A percentile compares a stretch with the other conserved stretches of the same genome.
These are phyloP conservation scores for Pyrenophora graminea DNA, from an alignment of 2,329 filamentous ascomycete genomes.

Conservation along the genomic window DNA sequence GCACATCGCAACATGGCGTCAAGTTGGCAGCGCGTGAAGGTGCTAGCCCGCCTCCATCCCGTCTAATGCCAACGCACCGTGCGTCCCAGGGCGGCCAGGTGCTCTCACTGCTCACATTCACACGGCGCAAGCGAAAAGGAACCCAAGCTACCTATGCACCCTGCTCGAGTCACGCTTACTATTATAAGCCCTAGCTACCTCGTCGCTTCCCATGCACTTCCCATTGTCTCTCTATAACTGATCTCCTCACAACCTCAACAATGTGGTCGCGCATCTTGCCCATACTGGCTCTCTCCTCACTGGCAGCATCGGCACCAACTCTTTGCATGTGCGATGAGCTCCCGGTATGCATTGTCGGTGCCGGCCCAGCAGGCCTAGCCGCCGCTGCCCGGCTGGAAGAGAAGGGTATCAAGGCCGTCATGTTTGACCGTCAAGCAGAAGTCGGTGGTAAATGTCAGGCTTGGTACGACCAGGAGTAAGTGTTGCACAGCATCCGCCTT, in stretches of 20 bases:
- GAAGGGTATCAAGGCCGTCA: constrained; percentile 43
- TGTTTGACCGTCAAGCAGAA: constrained; percentile 44
- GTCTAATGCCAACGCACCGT: constrained; percentile 42
- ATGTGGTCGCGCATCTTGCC: constrained; percentile 31
- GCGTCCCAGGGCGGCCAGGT: constrained; percentile 27
- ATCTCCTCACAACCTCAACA: constrained; percentile 15
- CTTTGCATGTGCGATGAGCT: constrained; percentile 26
- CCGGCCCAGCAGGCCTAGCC: constrained; percentile 44
- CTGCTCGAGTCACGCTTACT: constrained; percentile 14
- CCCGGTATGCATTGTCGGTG: constrained; percentile 46
- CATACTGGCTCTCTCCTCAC: constrained; percentile 27
- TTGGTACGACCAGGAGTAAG: constrained; percentile 46
- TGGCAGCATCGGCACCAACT: constrained; percentile 35
- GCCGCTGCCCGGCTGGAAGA: constrained; percentile 39
- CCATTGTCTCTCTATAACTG: background rate
- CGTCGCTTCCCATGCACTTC: constrained; percentile 16
- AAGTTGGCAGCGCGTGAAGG: constrained; percentile 28
- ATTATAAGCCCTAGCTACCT: constrained; percentile 36
- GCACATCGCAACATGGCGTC: constrained; percentile 31
- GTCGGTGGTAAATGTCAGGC: constrained; percentile 46
- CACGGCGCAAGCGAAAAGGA: constrained; percentile 6
- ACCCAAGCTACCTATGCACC: constrained; percentile 15
- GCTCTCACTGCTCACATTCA: constrained; percentile 20
- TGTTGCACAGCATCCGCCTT: constrained; percentile 28
- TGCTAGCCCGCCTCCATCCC: constrained; percentile 25